Evolutionary conservation across 2,329 filamentous ascomycete species (phyloP).

Genomic region (Parastagonospora nodorum): DNA sequence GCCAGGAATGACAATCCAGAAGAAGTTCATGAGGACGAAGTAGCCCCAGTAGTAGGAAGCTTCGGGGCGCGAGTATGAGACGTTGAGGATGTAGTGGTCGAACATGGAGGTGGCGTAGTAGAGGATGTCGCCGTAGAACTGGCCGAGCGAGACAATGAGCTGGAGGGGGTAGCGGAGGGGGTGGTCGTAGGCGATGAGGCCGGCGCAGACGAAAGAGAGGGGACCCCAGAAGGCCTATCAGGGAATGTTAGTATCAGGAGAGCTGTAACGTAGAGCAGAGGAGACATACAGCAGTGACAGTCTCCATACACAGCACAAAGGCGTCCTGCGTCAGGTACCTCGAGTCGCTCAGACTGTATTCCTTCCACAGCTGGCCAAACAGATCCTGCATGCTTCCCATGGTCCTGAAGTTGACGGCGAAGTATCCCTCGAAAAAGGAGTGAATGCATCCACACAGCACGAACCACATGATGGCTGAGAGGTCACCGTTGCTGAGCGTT

Average conservation of each 20-base stretch:
- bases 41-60: conserved; percentile 69
- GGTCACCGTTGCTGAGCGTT: conserved; percentile 59
- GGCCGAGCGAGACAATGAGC: conserved; percentile 64
- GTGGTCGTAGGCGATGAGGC: conserved; percentile 58
- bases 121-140: conserved; percentile 67
- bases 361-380: conserved; percentile 89
- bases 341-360: conserved; percentile 86
- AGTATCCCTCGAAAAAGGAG: conserved; percentile 85
- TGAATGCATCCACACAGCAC: conserved; percentile 75
- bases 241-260: background rate
- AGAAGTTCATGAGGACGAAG: conserved; percentile 68
- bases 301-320: conserved; percentile 87
- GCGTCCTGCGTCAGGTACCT: conserved; percentile 78
- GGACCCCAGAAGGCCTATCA: conserved; percentile 65
- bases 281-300: conserved; percentile 71
- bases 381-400: conserved; percentile 72
- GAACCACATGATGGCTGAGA: conserved; percentile 73
- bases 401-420: conserved; percentile 68
- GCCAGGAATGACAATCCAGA: conserved; percentile 67
- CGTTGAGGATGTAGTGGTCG: conserved; percentile 60
- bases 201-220: conserved; percentile 62
- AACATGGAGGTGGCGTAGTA: conserved; percentile 69
- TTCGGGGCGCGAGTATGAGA: conserved; percentile 65
- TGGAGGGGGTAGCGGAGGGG: conserved; percentile 65
- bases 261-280: too few species aligned